These are phyloP conservation scores for Tylopilus subfusipes DNA, from an alignment of 768 basidiomycete species.

Conservation along the genomic window DNA sequence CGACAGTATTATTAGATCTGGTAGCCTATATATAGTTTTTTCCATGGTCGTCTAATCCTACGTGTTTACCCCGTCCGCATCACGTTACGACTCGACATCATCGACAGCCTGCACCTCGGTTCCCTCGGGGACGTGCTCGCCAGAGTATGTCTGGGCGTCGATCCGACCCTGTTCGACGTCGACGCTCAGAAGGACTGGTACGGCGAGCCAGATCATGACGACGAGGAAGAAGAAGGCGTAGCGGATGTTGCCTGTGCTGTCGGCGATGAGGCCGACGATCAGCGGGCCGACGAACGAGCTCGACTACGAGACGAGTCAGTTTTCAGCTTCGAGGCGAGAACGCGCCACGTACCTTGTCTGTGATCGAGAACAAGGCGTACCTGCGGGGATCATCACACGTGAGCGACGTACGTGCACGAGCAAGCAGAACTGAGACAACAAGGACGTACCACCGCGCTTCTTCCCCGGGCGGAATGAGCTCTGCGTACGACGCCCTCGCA, in stretches of 20 bases:
- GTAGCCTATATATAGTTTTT: not conserved
- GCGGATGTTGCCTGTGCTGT: slow-evolving; percentile 87
- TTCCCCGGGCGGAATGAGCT: slow-evolving; percentile 81
- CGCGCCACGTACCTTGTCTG: slow-evolving; percentile 60
- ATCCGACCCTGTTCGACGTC: slow-evolving; percentile 61
- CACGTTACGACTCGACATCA: not conserved
- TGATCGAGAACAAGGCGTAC: slow-evolving; percentile 84
- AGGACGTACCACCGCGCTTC: slow-evolving; percentile 77
- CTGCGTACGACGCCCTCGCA: slow-evolving; percentile 82
- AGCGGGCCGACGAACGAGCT: slow-evolving; percentile 91
- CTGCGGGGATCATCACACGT: slow-evolving; percentile 21
- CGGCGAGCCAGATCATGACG: slow-evolving; percentile 72
- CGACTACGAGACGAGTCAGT: slow-evolving; percentile 47
- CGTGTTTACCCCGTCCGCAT: not conserved
- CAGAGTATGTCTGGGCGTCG: slow-evolving; percentile 42
- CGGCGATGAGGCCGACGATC: slow-evolving; percentile 83
- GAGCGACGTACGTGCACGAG: not conserved
- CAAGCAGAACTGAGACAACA: too few relatives aligned
- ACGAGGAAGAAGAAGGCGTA: slow-evolving; percentile 88
- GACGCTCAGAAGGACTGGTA: slow-evolving; percentile 72
- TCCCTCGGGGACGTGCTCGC: not conserved
- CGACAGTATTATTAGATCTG: not conserved
- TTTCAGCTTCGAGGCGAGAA: not conserved
- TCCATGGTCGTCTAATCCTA: too few relatives aligned
- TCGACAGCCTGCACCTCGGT: too few relatives aligned